Evolutionary conservation across 116 monocot genomes (phyloP), one percentile per base, ranked within the genome.

Genomic region (Phalaenopsis hybrid): DNA sequence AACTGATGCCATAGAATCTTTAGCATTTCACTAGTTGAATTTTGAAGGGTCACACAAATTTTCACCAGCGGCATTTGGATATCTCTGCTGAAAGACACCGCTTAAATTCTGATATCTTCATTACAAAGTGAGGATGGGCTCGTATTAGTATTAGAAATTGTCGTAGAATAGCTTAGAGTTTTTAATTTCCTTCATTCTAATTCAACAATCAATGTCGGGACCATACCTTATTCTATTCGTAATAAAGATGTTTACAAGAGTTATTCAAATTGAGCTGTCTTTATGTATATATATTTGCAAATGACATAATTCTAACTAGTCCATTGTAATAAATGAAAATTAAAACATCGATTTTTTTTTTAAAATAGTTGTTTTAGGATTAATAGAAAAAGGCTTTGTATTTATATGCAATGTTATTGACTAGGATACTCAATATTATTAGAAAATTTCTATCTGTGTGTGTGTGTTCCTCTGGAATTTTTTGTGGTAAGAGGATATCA

Each of bases 1-100:
- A 63, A 63, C 21, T 21, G 63, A 63, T 63, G 23, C 63, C 23
- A 63, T 20, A 21, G 63, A 63, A 20, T 6, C 63, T 63, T 23
- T 23, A 63, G 63, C 63, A 63, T 63, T 63, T 63, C n/a, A 63
- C 63, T 63, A 7, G 21, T 63, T 63, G 63, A 63, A 63, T 63
- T 63, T 63, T 7, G n/a, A 63, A 23, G 63, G 6, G 2, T 63
- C n/a, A n/a, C 23, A 7, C 63, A 63, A 1, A 55, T 55, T 55
- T 55, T 55, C 13, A 15, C 55, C 13, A 15, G 55, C 15, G 15
- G 55, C 55, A 55, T 55, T 55, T 55, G 13, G 55, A 3, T 55
- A n/a, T n/a, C 16, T 55, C 55, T 55, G 15, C 55, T 13, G 55
- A 55, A 55, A 55, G 55, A n/a, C n/a, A n/a, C 63, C 63, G 23